Conservation (phyloP, 768 basidiomycete species). For the Pleurotus platypus region DNA sequence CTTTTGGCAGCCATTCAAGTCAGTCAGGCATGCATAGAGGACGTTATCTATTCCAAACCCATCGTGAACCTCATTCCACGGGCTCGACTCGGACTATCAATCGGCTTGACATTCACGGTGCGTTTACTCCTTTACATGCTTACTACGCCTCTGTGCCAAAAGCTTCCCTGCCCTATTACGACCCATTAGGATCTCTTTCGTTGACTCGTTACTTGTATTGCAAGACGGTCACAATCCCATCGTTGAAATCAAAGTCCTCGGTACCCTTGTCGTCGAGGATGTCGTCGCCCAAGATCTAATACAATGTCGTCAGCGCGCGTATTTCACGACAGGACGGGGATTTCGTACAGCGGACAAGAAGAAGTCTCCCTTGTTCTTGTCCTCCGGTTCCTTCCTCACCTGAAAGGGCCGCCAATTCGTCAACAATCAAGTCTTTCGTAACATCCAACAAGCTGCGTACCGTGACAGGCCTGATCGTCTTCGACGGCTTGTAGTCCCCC, state of each 20-base stretch:
- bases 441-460: not conserved
- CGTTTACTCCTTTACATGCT: too few relatives aligned
- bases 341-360: not conserved
- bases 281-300: not conserved
- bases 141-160: too few relatives aligned
- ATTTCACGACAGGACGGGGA: too few relatives aligned
- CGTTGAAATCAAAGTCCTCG: not conserved
- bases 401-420: not conserved
- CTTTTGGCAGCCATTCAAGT: too few relatives aligned
- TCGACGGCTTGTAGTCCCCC: not conserved
- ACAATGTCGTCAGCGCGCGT: not conserved
- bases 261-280: not conserved
- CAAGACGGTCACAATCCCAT: not conserved
- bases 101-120: too few relatives aligned
- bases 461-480: not conserved
- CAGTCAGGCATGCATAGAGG: too few relatives aligned
- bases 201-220: not conserved
- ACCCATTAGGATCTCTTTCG: too few relatives aligned
- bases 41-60: too few relatives aligned
- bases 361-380: not conserved
- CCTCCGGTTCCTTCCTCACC: not conserved
- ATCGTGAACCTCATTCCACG: too few relatives aligned
- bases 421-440: not conserved
- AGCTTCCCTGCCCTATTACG: too few relatives aligned
- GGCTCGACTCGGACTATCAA: too few relatives aligned